Evolutionary conservation across 1,284 basidiomycete genomes (phyloP).

Genomic region (Ceratobasidium sp.): DNA sequence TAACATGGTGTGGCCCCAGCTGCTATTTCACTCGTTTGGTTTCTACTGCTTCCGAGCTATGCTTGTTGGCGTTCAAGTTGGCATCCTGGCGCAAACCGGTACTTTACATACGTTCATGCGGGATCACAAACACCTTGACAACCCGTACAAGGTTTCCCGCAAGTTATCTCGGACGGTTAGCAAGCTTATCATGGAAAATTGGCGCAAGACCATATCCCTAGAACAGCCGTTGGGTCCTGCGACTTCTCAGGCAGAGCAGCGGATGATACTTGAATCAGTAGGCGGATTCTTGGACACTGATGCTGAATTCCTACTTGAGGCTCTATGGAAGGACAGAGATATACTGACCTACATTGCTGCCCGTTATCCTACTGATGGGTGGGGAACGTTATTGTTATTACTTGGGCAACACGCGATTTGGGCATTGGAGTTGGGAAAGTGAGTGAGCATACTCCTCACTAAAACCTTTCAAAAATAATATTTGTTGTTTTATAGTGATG

Average conservation of each 20-base stretch:
- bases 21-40: constrained; percentile 6
- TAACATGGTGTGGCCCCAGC: background rate
- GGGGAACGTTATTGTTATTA: background rate
- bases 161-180: background rate
- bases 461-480: background rate
- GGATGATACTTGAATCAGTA: background rate
- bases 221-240: background rate
- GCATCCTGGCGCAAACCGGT: background rate
- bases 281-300: background rate
- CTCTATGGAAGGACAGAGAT: constrained; percentile 16
- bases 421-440: background rate
- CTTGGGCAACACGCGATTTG: background rate
- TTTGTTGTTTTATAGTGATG: background rate
- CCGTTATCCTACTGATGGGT: background rate
- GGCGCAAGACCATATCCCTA: background rate
- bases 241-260: background rate
- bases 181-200: background rate
- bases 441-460: no score
- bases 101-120: background rate
- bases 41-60: constrained; percentile 23
- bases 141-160: background rate
- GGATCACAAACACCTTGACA: background rate
- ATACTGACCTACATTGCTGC: background rate
- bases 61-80: background rate
- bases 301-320: constrained; percentile 10